Evolutionary conservation across 768 basidiomycete genomes (phyloP).

Genomic region (Pleurotus platypus): DNA sequence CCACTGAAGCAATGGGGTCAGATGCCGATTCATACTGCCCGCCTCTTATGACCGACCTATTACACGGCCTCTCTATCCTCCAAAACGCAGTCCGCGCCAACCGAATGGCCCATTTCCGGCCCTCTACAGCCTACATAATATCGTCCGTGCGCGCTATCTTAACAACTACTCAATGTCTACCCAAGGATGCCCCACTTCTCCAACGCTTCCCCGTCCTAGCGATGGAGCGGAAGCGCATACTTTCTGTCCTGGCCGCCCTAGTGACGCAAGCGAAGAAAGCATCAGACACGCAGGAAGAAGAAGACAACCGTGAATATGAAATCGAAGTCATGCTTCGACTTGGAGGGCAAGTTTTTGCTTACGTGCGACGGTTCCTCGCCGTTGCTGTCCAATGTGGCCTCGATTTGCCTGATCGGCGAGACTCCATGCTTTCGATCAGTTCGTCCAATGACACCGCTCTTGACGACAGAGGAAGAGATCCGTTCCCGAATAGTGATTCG

Average conservation of each 20-base stretch:
- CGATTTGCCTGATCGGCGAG: slow-evolving; percentile 53
- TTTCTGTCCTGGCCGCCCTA: slow-evolving; percentile 76
- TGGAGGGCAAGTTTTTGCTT: slow-evolving; percentile 77
- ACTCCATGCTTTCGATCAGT: slow-evolving; percentile 23
- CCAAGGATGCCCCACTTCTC: slow-evolving; percentile 75
- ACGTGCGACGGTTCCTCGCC: slow-evolving; percentile 76
- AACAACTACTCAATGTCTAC: slow-evolving; percentile 77
- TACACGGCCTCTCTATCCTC: slow-evolving; percentile 82
- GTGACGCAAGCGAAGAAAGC: slow-evolving; percentile 77
- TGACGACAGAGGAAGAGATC: slow-evolving; percentile 24
- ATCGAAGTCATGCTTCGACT: slow-evolving; percentile 77
- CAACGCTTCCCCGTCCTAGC: slow-evolving; percentile 62
- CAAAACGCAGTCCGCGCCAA: slow-evolving; percentile 81
- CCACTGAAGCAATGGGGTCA: slow-evolving; percentile 40
- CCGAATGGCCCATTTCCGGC: slow-evolving; percentile 82
- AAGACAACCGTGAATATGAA: slow-evolving; percentile 47
- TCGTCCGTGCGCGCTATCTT: slow-evolving; percentile 89
- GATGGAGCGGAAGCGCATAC: slow-evolving; percentile 76
- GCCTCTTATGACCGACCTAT: slow-evolving; percentile 76
- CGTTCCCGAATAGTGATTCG: slow-evolving; percentile 9
- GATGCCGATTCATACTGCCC: slow-evolving; percentile 67
- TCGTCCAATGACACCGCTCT: slow-evolving; percentile 25
- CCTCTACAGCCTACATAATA: slow-evolving; percentile 92
- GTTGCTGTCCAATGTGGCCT: slow-evolving; percentile 74
- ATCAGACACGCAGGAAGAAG: slow-evolving; percentile 45